Evolutionary conservation across 1,139 yeast genomes (phyloP), one percentile per base, ranked within the genome.

Genomic region (Saccharomyces hybrid): DNA sequence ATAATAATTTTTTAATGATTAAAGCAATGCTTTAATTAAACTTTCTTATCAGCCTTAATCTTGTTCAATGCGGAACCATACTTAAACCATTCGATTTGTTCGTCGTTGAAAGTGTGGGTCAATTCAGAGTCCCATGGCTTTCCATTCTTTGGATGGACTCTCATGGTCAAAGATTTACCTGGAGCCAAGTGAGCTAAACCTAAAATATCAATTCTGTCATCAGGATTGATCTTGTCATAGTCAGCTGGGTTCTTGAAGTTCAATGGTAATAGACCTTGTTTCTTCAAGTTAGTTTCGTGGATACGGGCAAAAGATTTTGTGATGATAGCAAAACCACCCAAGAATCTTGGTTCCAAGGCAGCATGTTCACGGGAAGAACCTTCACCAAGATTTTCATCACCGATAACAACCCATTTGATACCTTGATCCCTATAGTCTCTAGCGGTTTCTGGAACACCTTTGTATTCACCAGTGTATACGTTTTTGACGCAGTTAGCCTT

Each of bases 361-460:
- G 99, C 99, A 76, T 93, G 99, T 80, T 93, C 99, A 84, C 99
- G 90, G 69, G 98, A 91, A 59, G 99, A 93, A 80, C 99, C 99
- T 81, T 93, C 99, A 82, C 99, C 99, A 71, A 90, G 88, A 82
- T 93, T 93, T 78, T 93, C 97, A 75, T 90, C 99, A 79, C 98
- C 99, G 73, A 93, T 83, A 64, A 93, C 99, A 76, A 91, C 97
- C 99, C 99, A 93, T 72, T 79, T 83, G 73, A 84, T 78, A 70
- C 95, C 96, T 66, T 84, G 76, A 73, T 89, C 96, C 80, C 97
- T 88, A 91, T 90, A 93, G 73, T 83, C 88, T 73, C 82, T 86
- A 69, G 95, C 98, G 68, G 95, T 88, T 74, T 89, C 96, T 78
- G 98, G 98, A 71, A 93, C 97, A 78, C 96, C 95, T 71, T 78